Conservation (phyloP, 768 basidiomycete genomes). For the Xerocomellus chrysenteron region DNA sequence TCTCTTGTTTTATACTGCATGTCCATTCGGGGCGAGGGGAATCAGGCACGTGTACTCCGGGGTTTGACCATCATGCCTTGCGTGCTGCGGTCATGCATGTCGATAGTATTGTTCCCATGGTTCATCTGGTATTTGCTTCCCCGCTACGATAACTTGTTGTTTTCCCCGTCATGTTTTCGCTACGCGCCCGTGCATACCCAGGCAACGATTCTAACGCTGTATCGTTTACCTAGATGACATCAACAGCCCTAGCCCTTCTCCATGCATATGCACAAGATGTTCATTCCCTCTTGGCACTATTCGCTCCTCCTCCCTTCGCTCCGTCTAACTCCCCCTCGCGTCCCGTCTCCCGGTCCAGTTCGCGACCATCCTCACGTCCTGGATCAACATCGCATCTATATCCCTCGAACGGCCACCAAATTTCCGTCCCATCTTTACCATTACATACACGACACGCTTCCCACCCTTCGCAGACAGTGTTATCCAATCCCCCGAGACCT, state of each 20-base stretch:
- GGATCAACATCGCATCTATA: conserved; percentile 13
- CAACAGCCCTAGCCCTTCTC: conserved; percentile 31
- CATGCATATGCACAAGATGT: conserved; percentile 27
- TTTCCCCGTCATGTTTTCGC: not conserved
- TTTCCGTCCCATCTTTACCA: conserved; percentile 3
- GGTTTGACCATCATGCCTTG: conserved; percentile 19
- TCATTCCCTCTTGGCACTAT: conserved; percentile 21
- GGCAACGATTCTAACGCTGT: conserved; percentile 18
- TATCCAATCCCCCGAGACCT: not conserved
- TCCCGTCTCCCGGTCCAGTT: conserved; percentile 21
- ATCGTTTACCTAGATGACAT: conserved; percentile 20
- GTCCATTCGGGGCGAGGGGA: not conserved
- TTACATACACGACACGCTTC: conserved; percentile 9
- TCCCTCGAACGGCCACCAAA: conserved; percentile 6
- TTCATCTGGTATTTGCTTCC: conserved; percentile 41
- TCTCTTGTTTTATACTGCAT: conserved; percentile 2
- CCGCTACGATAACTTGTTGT: not conserved
- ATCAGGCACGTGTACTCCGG: conserved; percentile 41
- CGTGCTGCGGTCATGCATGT: not conserved
- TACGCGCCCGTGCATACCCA: not conserved
- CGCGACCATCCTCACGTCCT: conserved; percentile 25
- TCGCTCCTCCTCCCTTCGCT: conserved; percentile 6
- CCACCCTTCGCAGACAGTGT: conserved; percentile 7
- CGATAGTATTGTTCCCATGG: conserved; percentile 37
- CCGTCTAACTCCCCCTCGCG: conserved; percentile 13